These are phyloP conservation scores for Yamadazyma ubonensis DNA, from an alignment of 805 yeast genomes.

Conservation along the genomic window DNA sequence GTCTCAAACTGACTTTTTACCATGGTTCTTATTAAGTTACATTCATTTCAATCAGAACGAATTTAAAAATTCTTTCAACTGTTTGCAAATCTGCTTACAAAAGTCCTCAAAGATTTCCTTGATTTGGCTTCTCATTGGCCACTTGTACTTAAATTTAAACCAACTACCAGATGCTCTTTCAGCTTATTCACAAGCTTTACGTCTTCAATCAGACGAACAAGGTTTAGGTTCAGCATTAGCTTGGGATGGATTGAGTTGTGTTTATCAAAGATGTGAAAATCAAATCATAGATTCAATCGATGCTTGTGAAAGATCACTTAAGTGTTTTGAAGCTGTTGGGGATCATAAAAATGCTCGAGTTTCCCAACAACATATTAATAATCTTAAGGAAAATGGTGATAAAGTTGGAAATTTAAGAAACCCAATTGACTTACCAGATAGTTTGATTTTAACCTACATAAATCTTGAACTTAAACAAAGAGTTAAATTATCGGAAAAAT, in stretches of 20 bases:
- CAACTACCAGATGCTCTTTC: conserved; percentile 66
- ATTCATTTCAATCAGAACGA: conserved; percentile 48
- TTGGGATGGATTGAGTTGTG: conserved; percentile 65
- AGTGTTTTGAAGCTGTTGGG: conserved; percentile 38
- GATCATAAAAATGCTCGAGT: neutral
- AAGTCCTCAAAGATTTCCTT: conserved; percentile 54
- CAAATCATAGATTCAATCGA: conserved; percentile 60
- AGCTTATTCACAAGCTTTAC: conserved; percentile 65
- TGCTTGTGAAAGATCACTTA: conserved; percentile 53
- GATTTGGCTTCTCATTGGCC: conserved; percentile 68
- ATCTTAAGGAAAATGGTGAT: neutral
- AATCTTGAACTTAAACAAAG: conserved; percentile 4
- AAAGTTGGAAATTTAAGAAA: neutral
- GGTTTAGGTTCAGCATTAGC: conserved; percentile 53
- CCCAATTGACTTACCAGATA: conserved; percentile 6
- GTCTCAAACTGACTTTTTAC: conserved; percentile 49
- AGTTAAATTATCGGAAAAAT: conserved; percentile 6
- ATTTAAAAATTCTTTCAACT: conserved; percentile 53
- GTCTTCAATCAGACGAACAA: conserved; percentile 48
- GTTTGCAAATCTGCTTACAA: conserved; percentile 53
- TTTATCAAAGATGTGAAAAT: conserved; percentile 62
- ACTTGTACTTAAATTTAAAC: conserved; percentile 54
- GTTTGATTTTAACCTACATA: conserved; percentile 4
- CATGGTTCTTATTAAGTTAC: conserved; percentile 55
- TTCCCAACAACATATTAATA: neutral